phyloP scores from a whole-genome alignment of 345 rosid genomes.

The Arabis hirsuta region DNA sequence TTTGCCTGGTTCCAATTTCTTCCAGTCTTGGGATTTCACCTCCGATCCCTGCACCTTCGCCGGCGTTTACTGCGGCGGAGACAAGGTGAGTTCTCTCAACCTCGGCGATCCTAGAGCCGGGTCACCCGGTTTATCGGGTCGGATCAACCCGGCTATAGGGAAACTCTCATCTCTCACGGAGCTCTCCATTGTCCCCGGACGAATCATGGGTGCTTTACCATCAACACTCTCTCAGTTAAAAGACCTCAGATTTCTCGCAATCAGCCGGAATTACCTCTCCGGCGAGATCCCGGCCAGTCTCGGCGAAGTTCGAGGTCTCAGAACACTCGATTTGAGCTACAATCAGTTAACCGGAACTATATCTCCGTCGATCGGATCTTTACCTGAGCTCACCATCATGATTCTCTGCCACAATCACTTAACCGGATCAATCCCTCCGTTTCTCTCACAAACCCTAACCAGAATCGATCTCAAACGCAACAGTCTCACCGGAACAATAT shows the following conservation, averaged over 20 bases:
- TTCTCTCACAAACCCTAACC: constrained; percentile 63
- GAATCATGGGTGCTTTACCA: constrained; percentile 77
- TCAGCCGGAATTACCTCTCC: constrained; percentile 73
- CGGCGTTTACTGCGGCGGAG: constrained; percentile 78
- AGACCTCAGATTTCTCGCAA: constrained; percentile 71
- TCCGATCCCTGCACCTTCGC: constrained; percentile 95
- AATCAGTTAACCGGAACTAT: constrained; percentile 74
- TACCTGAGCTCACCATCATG: constrained; percentile 72
- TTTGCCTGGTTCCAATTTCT: constrained; percentile 81
- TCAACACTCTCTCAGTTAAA: constrained; percentile 63
- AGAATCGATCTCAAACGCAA: constrained; percentile 88
- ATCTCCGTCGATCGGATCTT: constrained; percentile 61
- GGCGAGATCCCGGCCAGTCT: constrained; percentile 70
- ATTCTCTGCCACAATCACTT: constrained; percentile 86
- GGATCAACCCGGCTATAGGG: constrained; percentile 75
- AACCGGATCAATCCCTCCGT: constrained; percentile 78
- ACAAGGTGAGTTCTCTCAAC: constrained; percentile 72
- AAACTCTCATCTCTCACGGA: constrained; percentile 77
- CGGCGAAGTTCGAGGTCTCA: constrained; percentile 66
- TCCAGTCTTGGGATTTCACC: constrained; percentile 93
- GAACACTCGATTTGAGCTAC: constrained; percentile 91
- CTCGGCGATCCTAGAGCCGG: constrained; percentile 93
- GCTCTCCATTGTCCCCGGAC: constrained; percentile 80
- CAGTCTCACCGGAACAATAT: constrained; percentile 67
- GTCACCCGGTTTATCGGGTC: constrained; percentile 81